A percentile compares a stretch with the other conserved stretches of the same genome.
Evolutionary conservation across 208 protist species (phyloP).

Genomic region (Angomonas ambiguus): DNA sequence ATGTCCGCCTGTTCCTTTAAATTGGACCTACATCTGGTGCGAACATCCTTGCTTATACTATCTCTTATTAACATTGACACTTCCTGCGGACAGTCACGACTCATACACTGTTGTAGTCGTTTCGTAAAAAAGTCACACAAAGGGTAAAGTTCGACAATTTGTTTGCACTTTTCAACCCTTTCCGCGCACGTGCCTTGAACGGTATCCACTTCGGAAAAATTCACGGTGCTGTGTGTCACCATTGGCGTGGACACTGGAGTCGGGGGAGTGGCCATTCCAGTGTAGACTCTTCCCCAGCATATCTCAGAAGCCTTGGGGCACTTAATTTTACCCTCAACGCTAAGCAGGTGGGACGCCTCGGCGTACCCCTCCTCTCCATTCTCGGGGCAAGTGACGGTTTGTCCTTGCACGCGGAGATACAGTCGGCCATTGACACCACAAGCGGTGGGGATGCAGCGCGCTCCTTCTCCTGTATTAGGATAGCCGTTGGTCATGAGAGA

Average conservation of each 20-base stretch:
- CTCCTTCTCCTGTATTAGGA: slow-evolving; percentile 11
- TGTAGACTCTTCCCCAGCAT: slow-evolving; percentile 1
- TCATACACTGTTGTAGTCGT: not conserved
- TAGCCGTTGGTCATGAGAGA: slow-evolving; percentile 31
- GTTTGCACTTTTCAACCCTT: slow-evolving; percentile 1
- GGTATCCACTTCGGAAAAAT: not conserved
- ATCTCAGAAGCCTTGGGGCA: slow-evolving; percentile 11
- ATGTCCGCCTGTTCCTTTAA: slow-evolving; percentile 9
- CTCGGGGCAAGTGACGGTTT: slow-evolving; percentile 36
- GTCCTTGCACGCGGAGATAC: slow-evolving; percentile 37
- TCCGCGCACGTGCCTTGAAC: not conserved
- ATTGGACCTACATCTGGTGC: not conserved
- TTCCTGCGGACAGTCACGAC: not conserved
- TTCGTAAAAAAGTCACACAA: not conserved
- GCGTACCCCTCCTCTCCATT: slow-evolving; percentile 29
- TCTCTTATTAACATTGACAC: not conserved
- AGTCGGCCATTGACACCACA: slow-evolving; percentile 32
- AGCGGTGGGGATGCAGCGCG: slow-evolving; percentile 36
- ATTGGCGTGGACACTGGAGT: not conserved
- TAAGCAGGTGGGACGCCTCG: slow-evolving; percentile 28
- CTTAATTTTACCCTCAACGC: slow-evolving; percentile 26
- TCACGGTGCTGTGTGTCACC: not conserved
- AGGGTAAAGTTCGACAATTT: not conserved
- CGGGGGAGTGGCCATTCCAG: not conserved
- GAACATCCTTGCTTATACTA: not conserved